These are phyloP conservation scores for Candida multigemmis DNA, from an alignment of 805 yeast genomes.

Conservation along the genomic window DNA sequence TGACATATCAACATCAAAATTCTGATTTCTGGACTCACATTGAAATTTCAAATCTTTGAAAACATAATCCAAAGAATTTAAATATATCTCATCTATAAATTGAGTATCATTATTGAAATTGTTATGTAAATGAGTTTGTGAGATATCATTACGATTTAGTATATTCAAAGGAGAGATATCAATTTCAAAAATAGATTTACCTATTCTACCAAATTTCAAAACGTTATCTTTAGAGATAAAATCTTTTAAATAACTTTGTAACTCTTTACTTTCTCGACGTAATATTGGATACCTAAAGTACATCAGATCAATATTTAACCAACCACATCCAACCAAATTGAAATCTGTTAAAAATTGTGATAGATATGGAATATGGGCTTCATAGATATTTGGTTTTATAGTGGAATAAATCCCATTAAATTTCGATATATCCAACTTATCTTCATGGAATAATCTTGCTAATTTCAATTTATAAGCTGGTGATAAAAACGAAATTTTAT, in stretches of 20 bases:
- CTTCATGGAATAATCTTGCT: constrained; percentile 32
- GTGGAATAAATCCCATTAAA: constrained; percentile 3
- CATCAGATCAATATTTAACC: constrained; percentile 44
- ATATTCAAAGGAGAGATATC: constrained; percentile 61
- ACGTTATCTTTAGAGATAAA: constrained; percentile 18
- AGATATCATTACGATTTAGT: constrained; percentile 39
- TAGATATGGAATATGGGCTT: constrained; percentile 70
- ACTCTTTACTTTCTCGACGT: constrained; percentile 7
- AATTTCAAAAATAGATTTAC: constrained; percentile 58
- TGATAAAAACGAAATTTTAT: constrained; percentile 60
- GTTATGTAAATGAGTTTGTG: constrained; percentile 40
- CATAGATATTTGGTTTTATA: constrained; percentile 32
- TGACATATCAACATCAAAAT: constrained; percentile 3
- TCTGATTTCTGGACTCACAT: constrained; percentile 28
- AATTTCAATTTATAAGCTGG: constrained; percentile 53
- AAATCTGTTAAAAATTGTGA: constrained; percentile 78
- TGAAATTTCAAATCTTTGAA: constrained; percentile 51
- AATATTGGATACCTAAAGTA: constrained; percentile 52
- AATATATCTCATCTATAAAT: constrained; percentile 1
- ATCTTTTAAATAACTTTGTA: constrained; percentile 2
- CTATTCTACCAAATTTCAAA: constrained; percentile 41
- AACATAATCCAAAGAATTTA: constrained; percentile 43
- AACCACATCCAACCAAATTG: constrained; percentile 77
- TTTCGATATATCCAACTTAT: constrained; percentile 1
- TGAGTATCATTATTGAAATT: constrained; percentile 25